phyloP scores from a whole-genome alignment of 2,329 filamentous ascomycete species.

The Uncinocarpus reesii region DNA sequence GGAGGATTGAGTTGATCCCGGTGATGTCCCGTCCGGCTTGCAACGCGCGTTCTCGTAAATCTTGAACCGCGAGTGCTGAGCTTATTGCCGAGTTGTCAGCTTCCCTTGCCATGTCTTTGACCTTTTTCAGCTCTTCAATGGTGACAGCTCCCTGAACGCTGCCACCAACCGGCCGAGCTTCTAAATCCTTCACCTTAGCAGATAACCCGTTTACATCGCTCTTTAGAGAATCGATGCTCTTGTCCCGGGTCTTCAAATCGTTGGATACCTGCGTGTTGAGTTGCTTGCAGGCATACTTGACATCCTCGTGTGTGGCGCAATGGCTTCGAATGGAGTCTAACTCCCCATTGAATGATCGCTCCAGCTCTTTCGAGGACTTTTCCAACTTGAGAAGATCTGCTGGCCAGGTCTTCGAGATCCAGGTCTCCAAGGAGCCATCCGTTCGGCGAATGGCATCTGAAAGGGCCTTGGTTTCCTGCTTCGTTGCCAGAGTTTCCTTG shows the following conservation, averaged over 20 bases:
- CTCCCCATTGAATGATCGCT: neutral
- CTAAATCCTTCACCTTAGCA: neutral
- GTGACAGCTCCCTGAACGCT: neutral
- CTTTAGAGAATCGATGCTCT: neutral
- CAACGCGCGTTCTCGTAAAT: neutral
- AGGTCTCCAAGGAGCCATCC: neutral
- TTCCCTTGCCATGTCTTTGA: slow-evolving; percentile 9
- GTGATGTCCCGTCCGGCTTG: neutral
- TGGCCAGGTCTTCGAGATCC: slow-evolving; percentile 5
- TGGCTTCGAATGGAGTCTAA: neutral
- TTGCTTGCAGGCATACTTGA: neutral
- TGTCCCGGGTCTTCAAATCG: neutral
- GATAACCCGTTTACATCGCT: slow-evolving; percentile 1
- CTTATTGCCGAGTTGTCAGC: slow-evolving; percentile 6
- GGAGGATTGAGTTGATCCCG: neutral
- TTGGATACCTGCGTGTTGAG: neutral
- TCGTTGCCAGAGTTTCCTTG: slow-evolving; percentile 5
- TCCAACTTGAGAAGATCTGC: neutral
- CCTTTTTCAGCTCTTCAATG: neutral
- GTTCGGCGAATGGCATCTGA: neutral
- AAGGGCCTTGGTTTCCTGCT: slow-evolving; percentile 1
- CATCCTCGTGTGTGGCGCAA: neutral
- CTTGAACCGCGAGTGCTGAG: neutral
- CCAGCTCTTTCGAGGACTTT: neutral
- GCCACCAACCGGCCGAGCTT: neutral